These are phyloP conservation scores for Teratosphaeria viscida DNA, from an alignment of 2,329 filamentous ascomycete genomes.

Conservation along the genomic window DNA sequence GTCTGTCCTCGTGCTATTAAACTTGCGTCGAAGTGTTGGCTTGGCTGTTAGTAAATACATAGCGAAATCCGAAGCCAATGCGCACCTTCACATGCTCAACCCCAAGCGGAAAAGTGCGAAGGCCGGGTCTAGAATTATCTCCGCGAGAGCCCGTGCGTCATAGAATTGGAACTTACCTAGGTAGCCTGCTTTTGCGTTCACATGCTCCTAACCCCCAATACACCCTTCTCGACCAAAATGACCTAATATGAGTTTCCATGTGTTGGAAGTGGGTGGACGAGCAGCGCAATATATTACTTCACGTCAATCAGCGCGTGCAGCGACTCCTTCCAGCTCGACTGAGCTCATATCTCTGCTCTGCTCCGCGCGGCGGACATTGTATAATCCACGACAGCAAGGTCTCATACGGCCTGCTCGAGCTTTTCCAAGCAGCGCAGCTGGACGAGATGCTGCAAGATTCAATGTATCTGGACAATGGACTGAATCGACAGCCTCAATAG, in stretches of 20 bases:
- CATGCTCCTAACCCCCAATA: neutral
- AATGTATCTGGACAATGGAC: conserved; percentile 10
- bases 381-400: neutral
- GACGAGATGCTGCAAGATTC: conserved; percentile 11
- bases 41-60: too few relatives aligned
- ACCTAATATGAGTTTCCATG: conserved; percentile 34
- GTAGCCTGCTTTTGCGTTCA: neutral
- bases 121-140: neutral
- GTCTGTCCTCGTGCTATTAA: neutral
- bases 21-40: neutral
- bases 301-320: neutral
- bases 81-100: neutral
- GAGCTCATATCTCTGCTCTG: neutral
- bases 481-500: conserved; percentile 11
- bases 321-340: neutral
- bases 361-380: neutral
- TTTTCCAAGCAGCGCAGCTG: neutral
- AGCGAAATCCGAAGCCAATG: too few relatives aligned
- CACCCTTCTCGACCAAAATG: conserved; percentile 5
- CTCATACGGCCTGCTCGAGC: neutral
- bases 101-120: neutral
- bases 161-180: neutral
- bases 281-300: neutral
- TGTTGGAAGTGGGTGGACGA: conserved; percentile 27
- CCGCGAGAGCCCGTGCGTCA: neutral